Percentiles rank a stretch among this genome's conserved stretches.
phyloP scores from a whole-genome alignment of 345 rosid species.

The Ailanthus altissimus region DNA sequence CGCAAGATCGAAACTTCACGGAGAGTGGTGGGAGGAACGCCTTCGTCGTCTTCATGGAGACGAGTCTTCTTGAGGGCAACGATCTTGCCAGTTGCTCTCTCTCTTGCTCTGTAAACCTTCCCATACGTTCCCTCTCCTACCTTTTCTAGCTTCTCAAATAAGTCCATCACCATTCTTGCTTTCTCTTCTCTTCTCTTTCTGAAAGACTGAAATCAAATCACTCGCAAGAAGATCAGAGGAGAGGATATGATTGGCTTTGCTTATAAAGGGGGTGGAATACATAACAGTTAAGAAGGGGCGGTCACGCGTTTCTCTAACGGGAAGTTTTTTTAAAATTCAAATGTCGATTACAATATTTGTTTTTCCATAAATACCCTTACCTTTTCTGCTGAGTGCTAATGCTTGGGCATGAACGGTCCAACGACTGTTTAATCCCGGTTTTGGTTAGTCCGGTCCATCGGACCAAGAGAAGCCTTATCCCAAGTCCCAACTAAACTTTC shows the following conservation, averaged over 20 bases:
- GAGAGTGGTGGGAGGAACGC: slow-evolving; percentile 97
- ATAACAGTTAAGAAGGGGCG: slow-evolving; percentile 10
- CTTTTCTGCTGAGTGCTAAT: not conserved
- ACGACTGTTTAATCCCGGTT: not conserved
- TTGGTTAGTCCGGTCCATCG: not conserved
- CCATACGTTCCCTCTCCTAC: slow-evolving; percentile 99
- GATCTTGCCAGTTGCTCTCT: slow-evolving; percentile 85
- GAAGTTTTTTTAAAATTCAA: slow-evolving; percentile 22
- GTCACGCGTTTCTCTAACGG: slow-evolving; percentile 19
- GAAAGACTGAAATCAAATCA: not conserved
- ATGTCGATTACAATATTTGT: not conserved
- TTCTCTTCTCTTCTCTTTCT: slow-evolving; percentile 10
- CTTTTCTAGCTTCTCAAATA: slow-evolving; percentile 95
- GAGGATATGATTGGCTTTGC: not conserved
- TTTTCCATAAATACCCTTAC: slow-evolving; percentile 6
- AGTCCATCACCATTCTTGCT: slow-evolving; percentile 66
- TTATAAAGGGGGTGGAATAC: not conserved
- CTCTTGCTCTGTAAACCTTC: slow-evolving; percentile 93
- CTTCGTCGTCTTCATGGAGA: slow-evolving; percentile 96
- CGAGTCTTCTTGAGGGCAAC: slow-evolving; percentile 99
- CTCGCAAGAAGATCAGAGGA: not conserved
- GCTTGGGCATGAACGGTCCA: not conserved
- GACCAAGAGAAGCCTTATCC: not conserved
- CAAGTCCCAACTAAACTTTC: not conserved
- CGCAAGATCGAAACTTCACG: slow-evolving; percentile 98